Evolutionary conservation across 2,329 filamentous ascomycete species (phyloP), one percentile per base, ranked within the genome.

Genomic region (Ceratocystis cubensis): DNA sequence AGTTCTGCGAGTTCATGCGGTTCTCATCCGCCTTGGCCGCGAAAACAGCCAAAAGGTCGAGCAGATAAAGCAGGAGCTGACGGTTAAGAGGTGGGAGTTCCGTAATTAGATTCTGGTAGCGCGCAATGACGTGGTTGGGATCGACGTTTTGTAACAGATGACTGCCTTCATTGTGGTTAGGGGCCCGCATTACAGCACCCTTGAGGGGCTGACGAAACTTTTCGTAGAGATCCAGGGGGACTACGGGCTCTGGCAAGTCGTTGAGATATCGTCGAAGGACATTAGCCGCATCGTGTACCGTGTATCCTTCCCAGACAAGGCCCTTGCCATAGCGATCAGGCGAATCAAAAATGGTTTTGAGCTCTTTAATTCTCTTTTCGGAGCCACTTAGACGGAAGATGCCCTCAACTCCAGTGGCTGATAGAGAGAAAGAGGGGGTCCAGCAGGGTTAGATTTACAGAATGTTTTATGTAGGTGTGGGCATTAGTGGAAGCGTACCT

Each of bases 271-370:
- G 86, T 69, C 94, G 87, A 57, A 99, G 82, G 69, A 99, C 93
- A 73, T 97, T 99, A 72, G 94, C 92, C 30, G 94, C 94, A 81
- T 99, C 94, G 76, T 99, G 94, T 53, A 99, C 94, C 0, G 94
- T 99, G 75, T 96, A 99, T 61, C 94, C 94, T 61, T 91, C 88
- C 94, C 94, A 99, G 72, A 96, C 89, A 30, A 99, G 82, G 17
- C 94, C 94, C 77, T 99, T 99, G 65, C 94, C 94, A 75, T 96
- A 99, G 72, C 92, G 84, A 72, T 96, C 91, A 50, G 94, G 94
- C 0, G 93, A 96, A 76, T 97, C 90, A 76, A 99, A 99, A 2
- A 91, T 84, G 33, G 83, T 85, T 75, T 95, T 93, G 37, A 99
- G 83, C 75, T 97, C 94, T 75, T 97, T 99, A 78, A 99, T 99